Evolutionary conservation across 1,284 basidiomycete genomes (phyloP).

Genomic region (Cryptococcus floricola): DNA sequence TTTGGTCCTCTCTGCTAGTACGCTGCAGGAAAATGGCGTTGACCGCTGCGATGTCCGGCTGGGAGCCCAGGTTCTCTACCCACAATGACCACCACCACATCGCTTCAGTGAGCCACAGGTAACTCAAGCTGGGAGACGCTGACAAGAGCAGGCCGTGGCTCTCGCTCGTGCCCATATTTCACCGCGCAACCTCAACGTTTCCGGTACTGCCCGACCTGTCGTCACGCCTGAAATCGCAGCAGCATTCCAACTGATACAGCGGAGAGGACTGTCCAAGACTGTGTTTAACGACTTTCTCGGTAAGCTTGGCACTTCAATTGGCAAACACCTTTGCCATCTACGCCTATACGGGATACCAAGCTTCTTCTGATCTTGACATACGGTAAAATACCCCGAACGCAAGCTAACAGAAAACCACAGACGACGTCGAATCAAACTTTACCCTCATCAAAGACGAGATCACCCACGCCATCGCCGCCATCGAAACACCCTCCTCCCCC

Average conservation of each 20-base stretch:
- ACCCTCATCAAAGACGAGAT: conserved; percentile 36
- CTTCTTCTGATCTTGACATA: no score
- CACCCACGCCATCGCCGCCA: conserved; percentile 24
- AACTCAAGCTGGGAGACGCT: conserved; percentile 19
- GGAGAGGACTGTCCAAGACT: conserved; percentile 10
- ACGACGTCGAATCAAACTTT: conserved; percentile 33
- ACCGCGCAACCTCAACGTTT: conserved; percentile 15
- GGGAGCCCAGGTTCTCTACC: neutral
- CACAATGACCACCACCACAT: conserved; percentile 20
- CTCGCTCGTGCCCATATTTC: neutral
- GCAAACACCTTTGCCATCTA: no score
- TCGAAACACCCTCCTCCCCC: conserved; percentile 41
- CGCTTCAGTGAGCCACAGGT: conserved; percentile 22
- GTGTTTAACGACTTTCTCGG: conserved; percentile 33
- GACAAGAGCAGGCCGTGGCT: neutral
- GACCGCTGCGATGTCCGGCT: neutral
- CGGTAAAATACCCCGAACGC: no score
- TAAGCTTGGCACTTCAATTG: conserved; percentile 2
- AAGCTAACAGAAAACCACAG: conserved; percentile 9
- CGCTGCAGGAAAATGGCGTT: no score
- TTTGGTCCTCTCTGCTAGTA: no score
- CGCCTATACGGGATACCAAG: no score
- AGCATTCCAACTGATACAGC: conserved; percentile 21
- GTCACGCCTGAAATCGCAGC: conserved; percentile 26
- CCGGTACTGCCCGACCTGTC: neutral